Base-by-base conservation (phyloP, 2,329 filamentous ascomycete genomes). In the Cytospora paraplurivora region DNA sequence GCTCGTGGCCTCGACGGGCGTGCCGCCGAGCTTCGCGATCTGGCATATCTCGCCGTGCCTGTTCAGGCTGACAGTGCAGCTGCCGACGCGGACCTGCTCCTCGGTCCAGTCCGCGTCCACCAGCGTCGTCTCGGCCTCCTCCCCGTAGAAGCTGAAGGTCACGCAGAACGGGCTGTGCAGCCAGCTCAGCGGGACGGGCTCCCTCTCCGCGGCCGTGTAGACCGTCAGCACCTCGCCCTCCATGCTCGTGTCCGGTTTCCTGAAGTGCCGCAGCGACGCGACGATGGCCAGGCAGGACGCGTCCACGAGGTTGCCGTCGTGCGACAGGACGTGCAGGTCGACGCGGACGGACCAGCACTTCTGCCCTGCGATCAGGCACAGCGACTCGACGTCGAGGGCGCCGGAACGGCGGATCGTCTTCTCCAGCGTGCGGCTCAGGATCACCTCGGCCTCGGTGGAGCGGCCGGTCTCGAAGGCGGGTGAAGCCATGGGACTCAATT, bases 261-360 rank as follows among this genome's bases (percentile, higher is more conserved):
- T 86, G 78, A 97, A 99, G 78, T 98, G 94, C 67, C 92, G 89
- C 68, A 99, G 81, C 2, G 92, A 93, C 1, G 94, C 91, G 69
- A 98, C 88, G 59, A 96, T 88, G 35, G 92, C 92, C 59, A 97
- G 84, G 73, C 93, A 97, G 27, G 91, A 85, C 3, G 89, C 88
- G 76, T 98, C 94, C 41, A 95, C 86, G 50, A 99, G 82, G 70
- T 93, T 94, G 59, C 95, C 95, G 74, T 98, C 94, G 73, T 93
- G 92, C 57, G 92, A 89, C 53, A 98, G 84, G 54, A 98, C 88
- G 76, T 99, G 95, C 27, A 98, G 85, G 75, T 98, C 94, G 21
- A 92, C 93, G 63, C 94, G 88, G 67, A 99, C 84, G 66, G 90
- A 90, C 88, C 95, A 99, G 79, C 91, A 95, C 76, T 96, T 97